Conservation (phyloP, 2,329 filamentous ascomycete species). For the Epichloe scottii region DNA sequence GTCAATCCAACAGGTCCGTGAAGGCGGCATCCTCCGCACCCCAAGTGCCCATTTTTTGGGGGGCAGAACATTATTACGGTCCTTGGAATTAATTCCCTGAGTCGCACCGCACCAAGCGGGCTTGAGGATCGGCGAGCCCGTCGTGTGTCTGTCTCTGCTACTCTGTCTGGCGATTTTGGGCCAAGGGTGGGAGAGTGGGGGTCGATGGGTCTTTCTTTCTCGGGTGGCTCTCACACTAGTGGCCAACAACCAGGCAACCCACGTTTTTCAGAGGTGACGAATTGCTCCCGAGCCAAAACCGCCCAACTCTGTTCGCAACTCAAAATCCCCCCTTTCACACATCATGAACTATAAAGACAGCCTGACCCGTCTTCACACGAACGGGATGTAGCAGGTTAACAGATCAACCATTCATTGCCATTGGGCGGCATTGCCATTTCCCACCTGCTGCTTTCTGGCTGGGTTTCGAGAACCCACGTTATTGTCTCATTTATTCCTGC, state of each 20-base stretch:
- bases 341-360: conserved; percentile 5
- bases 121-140: too few species aligned
- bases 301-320: not conserved
- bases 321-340: not conserved
- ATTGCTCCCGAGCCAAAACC: not conserved
- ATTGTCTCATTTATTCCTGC: not conserved
- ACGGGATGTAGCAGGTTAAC: not conserved
- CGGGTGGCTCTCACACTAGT: not conserved
- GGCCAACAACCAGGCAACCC: not conserved
- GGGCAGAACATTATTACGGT: too few species aligned
- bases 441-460: not conserved
- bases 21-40: too few species aligned
- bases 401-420: not conserved
- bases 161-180: too few species aligned
- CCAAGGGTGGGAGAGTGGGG: not conserved
- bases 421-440: not conserved
- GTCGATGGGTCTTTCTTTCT: not conserved
- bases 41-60: too few species aligned
- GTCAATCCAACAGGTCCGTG: too few species aligned
- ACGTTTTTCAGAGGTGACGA: not conserved
- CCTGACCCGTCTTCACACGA: not conserved
- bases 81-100: too few species aligned
- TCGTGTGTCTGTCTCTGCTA: not conserved
- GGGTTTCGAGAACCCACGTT: too few species aligned
- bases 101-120: too few species aligned